Evolutionary conservation across 345 rosid species (phyloP).

Genomic region (Linum usitatissimum): DNA sequence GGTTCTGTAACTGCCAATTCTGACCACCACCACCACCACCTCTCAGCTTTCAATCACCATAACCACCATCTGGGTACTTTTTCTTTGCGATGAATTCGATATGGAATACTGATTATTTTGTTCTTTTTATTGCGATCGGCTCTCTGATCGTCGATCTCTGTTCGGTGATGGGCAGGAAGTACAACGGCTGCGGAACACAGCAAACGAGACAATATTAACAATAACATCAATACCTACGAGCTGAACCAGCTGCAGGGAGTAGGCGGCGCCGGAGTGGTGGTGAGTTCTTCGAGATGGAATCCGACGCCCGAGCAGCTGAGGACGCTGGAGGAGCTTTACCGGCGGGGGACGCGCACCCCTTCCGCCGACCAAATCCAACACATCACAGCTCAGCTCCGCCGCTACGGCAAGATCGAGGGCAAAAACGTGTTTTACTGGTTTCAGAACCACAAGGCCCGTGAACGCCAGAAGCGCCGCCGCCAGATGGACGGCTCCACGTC

Average conservation of each 20-base stretch:
- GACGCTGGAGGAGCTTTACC: conserved; percentile 9
- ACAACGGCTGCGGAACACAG: not conserved
- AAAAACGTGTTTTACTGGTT: conserved; percentile 11
- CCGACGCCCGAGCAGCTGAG: conserved; percentile 12
- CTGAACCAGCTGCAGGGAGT: not conserved
- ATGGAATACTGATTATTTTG: too few species aligned
- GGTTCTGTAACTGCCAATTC: too few species aligned
- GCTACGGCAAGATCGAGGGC: conserved; percentile 9
- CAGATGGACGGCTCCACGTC: conserved; percentile 36
- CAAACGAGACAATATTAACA: not conserved
- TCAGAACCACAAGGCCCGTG: conserved; percentile 10
- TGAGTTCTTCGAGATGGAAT: conserved; percentile 6
- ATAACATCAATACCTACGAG: not conserved
- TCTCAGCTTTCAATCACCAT: too few species aligned
- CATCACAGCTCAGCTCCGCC: conserved; percentile 8
- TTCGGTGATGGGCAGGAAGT: too few species aligned
- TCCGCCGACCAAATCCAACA: conserved; percentile 10
- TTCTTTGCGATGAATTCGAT: too few species aligned
- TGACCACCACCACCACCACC: too few species aligned
- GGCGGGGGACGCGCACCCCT: conserved; percentile 5
- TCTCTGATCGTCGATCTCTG: too few species aligned
- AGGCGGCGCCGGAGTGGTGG: not conserved
- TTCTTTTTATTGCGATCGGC: too few species aligned
- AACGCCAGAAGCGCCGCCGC: conserved; percentile 9
- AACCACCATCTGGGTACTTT: too few species aligned